Conservation (phyloP, 208 protist genomes). For the Leishmania major region DNA sequence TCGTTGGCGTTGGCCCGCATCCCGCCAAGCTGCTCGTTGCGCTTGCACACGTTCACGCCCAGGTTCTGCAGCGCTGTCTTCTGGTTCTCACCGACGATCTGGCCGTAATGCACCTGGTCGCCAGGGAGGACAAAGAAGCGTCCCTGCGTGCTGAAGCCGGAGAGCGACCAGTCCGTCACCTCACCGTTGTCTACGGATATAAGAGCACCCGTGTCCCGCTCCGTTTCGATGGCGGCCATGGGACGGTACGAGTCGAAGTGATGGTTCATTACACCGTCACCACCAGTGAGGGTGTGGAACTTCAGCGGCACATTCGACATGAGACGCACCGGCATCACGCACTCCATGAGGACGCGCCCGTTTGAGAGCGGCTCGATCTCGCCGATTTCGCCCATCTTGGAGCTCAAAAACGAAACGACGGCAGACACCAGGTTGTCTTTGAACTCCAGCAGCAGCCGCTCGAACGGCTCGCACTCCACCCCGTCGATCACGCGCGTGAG, state of each 20-base stretch:
- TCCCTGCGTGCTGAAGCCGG: constrained; percentile 71
- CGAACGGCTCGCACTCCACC: constrained; percentile 86
- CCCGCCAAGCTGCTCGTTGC: constrained; percentile 90
- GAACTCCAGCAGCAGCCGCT: constrained; percentile 84
- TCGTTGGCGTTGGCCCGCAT: constrained; percentile 92
- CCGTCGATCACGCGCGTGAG: constrained; percentile 83
- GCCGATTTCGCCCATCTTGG: constrained; percentile 89
- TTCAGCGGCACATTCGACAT: constrained; percentile 84
- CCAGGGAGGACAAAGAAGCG: constrained; percentile 90
- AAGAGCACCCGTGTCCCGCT: constrained; percentile 85
- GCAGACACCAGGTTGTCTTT: constrained; percentile 67
- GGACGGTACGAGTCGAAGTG: constrained; percentile 87
- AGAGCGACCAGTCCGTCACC: constrained; percentile 86
- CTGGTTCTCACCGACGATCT: constrained; percentile 91
- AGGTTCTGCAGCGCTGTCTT: constrained; percentile 89
- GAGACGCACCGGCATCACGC: constrained; percentile 88
- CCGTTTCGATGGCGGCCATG: constrained; percentile 61
- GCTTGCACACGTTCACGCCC: constrained; percentile 89
- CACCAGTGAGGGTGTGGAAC: constrained; percentile 87
- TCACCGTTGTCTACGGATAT: constrained; percentile 88
- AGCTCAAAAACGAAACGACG: constrained; percentile 86
- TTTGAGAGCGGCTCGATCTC: constrained; percentile 83
- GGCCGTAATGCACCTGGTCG: constrained; percentile 88
- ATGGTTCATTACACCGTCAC: constrained; percentile 90
- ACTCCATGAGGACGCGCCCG: constrained; percentile 80